phyloP scores from a whole-genome alignment of 768 basidiomycete species.

The Mycena floridula region DNA sequence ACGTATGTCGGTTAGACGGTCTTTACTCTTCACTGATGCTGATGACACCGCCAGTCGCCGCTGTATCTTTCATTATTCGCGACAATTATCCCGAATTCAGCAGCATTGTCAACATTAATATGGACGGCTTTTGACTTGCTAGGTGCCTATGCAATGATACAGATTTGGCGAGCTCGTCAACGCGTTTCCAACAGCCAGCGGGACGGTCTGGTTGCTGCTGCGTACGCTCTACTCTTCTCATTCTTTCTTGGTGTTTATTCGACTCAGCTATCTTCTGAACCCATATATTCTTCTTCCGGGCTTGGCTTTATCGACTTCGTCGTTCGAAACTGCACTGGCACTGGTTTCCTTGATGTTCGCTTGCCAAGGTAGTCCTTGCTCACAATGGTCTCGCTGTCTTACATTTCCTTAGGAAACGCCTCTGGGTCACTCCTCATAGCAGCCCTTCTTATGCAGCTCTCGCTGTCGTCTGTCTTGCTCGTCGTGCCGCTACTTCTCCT shows the following conservation, averaged over 20 bases:
- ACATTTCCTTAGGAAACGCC: constrained; percentile 39
- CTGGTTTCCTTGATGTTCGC: constrained; percentile 68
- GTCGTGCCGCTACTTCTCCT: constrained; percentile 63
- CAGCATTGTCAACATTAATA: constrained; percentile 40
- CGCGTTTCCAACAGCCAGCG: constrained; percentile 39
- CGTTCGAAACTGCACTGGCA: constrained; percentile 71
- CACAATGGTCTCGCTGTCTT: constrained; percentile 22
- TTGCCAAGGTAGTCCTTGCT: constrained; percentile 42
- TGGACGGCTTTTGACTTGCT: constrained; percentile 69
- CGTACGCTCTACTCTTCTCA: constrained; percentile 38
- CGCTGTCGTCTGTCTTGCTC: constrained; percentile 64
- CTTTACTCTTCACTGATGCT: background rate
- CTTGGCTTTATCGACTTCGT: constrained; percentile 76
- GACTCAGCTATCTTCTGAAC: constrained; percentile 75
- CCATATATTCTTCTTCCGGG: constrained; percentile 82
- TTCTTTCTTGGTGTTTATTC: constrained; percentile 3
- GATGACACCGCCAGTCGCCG: constrained; percentile 54
- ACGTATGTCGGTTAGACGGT: constrained; percentile 45
- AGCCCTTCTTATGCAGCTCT: constrained; percentile 67
- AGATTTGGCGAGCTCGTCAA: constrained; percentile 63
- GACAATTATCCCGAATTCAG: constrained; percentile 54
- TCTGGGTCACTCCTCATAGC: constrained; percentile 58
- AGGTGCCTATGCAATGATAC: constrained; percentile 62
- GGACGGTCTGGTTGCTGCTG: constrained; percentile 56
- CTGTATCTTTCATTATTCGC: constrained; percentile 74